phyloP scores from a whole-genome alignment of 2,329 filamentous ascomycete species.

The Penicillium paneum region DNA sequence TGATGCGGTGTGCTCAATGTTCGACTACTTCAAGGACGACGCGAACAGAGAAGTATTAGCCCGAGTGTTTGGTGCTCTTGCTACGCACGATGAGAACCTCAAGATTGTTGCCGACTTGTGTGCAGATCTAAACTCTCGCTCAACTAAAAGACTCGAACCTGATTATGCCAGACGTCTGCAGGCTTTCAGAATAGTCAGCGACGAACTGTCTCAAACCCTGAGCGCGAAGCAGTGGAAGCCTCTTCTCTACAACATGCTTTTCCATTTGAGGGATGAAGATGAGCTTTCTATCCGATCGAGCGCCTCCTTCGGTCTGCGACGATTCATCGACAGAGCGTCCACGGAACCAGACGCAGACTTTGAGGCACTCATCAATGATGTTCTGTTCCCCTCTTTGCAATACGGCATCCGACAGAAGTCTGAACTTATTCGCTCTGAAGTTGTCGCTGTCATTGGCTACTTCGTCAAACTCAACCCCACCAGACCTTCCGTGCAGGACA shows the following conservation, averaged over 20 bases:
- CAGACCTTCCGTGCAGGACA: conserved; percentile 70
- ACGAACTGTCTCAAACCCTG: conserved; percentile 57
- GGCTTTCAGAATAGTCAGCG: conserved; percentile 72
- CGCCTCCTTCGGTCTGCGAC: conserved; percentile 74
- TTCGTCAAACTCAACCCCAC: conserved; percentile 67
- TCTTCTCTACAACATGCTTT: conserved; percentile 83
- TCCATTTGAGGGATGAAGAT: conserved; percentile 78
- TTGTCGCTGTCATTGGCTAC: conserved; percentile 73
- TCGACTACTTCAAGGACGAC: conserved; percentile 84
- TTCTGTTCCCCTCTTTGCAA: conserved; percentile 73
- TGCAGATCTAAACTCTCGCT: conserved; percentile 75
- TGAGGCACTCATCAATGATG: conserved; percentile 59
- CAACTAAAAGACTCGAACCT: conserved; percentile 68
- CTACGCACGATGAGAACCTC: conserved; percentile 60
- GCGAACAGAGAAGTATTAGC: conserved; percentile 71
- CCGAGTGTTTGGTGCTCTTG: conserved; percentile 68
- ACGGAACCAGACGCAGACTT: conserved; percentile 42
- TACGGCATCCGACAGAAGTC: conserved; percentile 72
- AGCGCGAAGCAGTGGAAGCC: conserved; percentile 78
- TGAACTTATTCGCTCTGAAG: conserved; percentile 80
- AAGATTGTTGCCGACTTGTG: conserved; percentile 67
- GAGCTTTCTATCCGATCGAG: conserved; percentile 84
- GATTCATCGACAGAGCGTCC: conserved; percentile 66
- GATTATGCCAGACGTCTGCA: conserved; percentile 79
- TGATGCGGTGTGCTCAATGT: conserved; percentile 72